phyloP scores from a whole-genome alignment of 2,329 filamentous ascomycete genomes.

The Ascomycota sp. region DNA sequence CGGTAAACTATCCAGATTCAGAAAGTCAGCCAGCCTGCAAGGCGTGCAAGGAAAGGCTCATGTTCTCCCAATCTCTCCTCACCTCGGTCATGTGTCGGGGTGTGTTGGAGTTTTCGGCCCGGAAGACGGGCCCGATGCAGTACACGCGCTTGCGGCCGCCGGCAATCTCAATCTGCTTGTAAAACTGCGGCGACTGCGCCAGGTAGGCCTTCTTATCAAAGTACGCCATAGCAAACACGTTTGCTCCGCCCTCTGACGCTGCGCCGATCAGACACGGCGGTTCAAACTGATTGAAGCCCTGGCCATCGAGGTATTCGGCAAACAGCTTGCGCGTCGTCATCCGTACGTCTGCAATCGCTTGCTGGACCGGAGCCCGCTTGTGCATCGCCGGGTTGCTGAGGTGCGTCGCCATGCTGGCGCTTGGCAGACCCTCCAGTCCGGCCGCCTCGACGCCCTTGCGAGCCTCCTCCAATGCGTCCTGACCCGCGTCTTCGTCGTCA shows the following conservation, averaged over 20 bases:
- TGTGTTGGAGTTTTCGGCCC: slow-evolving; percentile 71
- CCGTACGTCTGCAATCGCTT: slow-evolving; percentile 42
- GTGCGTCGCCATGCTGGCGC: slow-evolving; percentile 62
- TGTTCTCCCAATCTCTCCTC: slow-evolving; percentile 1
- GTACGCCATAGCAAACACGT: slow-evolving; percentile 77
- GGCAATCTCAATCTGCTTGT: slow-evolving; percentile 72
- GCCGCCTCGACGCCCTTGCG: slow-evolving; percentile 21
- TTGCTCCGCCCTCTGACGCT: slow-evolving; percentile 77
- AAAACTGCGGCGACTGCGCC: slow-evolving; percentile 64
- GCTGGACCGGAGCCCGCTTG: slow-evolving; percentile 74
- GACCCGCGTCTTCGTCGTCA: slow-evolving; percentile 28
- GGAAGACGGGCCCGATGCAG: slow-evolving; percentile 60
- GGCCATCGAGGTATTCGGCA: slow-evolving; percentile 52
- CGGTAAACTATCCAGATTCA: slow-evolving; percentile 38
- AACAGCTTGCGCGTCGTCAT: slow-evolving; percentile 47
- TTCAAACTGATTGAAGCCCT: slow-evolving; percentile 64
- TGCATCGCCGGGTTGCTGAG: slow-evolving; percentile 86
- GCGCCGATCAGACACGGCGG: slow-evolving; percentile 76
- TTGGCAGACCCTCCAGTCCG: slow-evolving; percentile 28
- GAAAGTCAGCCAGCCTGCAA: neutral
- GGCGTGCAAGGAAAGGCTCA: too few relatives aligned
- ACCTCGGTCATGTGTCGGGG: slow-evolving; percentile 65
- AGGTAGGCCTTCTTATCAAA: slow-evolving; percentile 67
- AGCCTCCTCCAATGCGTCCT: slow-evolving; percentile 17
- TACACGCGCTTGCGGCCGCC: slow-evolving; percentile 57